These are phyloP conservation scores for Penicillium alfredii DNA, from an alignment of 495 filamentous ascomycete species.

Conservation along the genomic window DNA sequence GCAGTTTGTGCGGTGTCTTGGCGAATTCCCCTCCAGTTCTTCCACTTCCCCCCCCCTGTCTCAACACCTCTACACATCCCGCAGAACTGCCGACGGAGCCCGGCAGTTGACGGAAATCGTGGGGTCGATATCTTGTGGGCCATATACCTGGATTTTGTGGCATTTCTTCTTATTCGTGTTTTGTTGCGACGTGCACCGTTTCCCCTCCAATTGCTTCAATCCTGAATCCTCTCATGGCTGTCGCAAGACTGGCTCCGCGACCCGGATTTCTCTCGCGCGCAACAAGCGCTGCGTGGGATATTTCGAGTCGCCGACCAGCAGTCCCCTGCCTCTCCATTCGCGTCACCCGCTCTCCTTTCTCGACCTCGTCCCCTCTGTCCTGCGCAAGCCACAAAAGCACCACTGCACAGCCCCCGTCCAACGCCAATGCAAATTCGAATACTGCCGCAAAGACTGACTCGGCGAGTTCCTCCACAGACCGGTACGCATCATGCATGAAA, in stretches of 20 bases:
- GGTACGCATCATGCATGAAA: slow-evolving; percentile 27
- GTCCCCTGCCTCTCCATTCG: not conserved
- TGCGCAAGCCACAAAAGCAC: slow-evolving; percentile 12
- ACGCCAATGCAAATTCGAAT: slow-evolving; percentile 7
- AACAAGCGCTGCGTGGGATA: not conserved
- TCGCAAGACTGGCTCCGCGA: slow-evolving; percentile 18
- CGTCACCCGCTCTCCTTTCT: slow-evolving; percentile 10
- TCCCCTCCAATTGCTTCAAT: too few relatives aligned
- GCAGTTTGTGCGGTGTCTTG: slow-evolving; percentile 8
- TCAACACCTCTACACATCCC: slow-evolving; percentile 6
- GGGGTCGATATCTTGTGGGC: too few relatives aligned
- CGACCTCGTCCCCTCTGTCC: slow-evolving; percentile 17
- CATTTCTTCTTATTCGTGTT: too few relatives aligned
- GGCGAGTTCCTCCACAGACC: slow-evolving; percentile 20
- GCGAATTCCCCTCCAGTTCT: slow-evolving; percentile 9
- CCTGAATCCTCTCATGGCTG: slow-evolving; percentile 21
- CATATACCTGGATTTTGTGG: too few relatives aligned
- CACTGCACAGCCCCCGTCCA: slow-evolving; percentile 1
- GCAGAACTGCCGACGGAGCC: too few relatives aligned
- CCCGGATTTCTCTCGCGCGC: slow-evolving; percentile 11
- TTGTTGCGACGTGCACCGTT: slow-evolving; percentile 8
- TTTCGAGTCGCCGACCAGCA: slow-evolving; percentile 3
- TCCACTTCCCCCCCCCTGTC: slow-evolving; percentile 2
- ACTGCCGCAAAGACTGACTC: slow-evolving; percentile 13
- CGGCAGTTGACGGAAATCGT: too few relatives aligned